Conservation (phyloP, 140 eudicot species). For the Bidens hawaiensis region DNA sequence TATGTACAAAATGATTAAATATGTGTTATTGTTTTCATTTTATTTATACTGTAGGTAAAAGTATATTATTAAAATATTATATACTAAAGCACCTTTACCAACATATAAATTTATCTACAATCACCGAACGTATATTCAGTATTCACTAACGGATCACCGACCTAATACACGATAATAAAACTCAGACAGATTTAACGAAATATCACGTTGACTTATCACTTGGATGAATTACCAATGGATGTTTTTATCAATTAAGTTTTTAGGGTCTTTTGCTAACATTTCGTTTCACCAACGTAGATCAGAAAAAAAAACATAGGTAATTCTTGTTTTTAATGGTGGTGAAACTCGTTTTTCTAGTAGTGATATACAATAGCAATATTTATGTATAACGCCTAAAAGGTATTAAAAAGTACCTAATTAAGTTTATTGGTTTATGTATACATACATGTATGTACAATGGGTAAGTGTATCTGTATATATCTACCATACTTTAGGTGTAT, state of each 20-base stretch:
- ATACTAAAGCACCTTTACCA: too few species aligned
- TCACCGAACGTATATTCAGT: not conserved
- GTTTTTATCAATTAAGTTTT: too few species aligned
- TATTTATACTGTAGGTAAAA: too few species aligned
- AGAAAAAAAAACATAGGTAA: not conserved
- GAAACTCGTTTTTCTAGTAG: not conserved
- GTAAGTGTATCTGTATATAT: not conserved
- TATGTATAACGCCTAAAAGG: not conserved
- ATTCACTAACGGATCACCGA: not conserved
- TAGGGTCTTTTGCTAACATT: not conserved
- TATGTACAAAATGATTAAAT: not conserved
- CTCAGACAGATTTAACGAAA: not conserved
- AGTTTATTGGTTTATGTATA: not conserved
- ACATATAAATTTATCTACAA: too few species aligned
- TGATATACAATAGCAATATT: too few species aligned
- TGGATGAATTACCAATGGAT: not conserved
- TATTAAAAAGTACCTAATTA: not conserved
- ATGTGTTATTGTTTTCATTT: too few species aligned
- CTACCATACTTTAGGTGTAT: slow-evolving; percentile 7
- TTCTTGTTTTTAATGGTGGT: not conserved
- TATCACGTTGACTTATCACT: not conserved
- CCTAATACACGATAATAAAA: too few species aligned
- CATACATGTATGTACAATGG: not conserved
- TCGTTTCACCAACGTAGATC: not conserved
- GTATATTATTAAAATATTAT: too few species aligned